These are phyloP conservation scores for Beauveria pseudobassiana DNA, from an alignment of 2,329 filamentous ascomycete species.

Conservation along the genomic window DNA sequence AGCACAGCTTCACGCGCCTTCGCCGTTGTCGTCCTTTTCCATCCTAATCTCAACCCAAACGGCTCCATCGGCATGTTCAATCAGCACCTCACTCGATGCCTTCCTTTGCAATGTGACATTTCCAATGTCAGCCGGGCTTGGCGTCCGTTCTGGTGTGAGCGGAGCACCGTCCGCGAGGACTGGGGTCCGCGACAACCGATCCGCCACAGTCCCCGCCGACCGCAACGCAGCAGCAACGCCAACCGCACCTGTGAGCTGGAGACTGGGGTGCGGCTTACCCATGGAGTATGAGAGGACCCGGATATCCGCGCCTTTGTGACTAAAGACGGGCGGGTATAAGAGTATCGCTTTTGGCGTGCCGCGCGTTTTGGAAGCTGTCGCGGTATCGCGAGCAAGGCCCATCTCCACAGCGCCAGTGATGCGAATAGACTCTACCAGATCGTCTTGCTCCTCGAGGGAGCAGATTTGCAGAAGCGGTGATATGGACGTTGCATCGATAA, in stretches of 20 bases:
- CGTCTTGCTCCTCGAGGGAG: conserved; percentile 9
- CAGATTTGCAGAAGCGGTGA: conserved; percentile 14
- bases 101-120: not conserved
- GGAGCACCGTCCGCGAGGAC: not conserved
- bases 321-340: not conserved
- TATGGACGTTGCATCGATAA: conserved; percentile 38
- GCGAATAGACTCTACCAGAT: conserved; percentile 21
- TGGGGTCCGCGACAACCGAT: conserved; percentile 13
- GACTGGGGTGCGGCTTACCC: conserved; percentile 41
- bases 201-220: conserved; percentile 33
- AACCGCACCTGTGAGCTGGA: conserved; percentile 45
- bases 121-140: not conserved
- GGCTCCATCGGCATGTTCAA: not conserved
- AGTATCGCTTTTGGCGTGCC: not conserved
- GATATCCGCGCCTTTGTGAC: not conserved
- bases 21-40: conserved; percentile 12
- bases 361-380: not conserved
- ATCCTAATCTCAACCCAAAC: conserved; percentile 14
- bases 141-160: conserved; percentile 17
- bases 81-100: not conserved
- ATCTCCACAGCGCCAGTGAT: not conserved
- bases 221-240: conserved; percentile 38
- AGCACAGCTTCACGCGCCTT: conserved; percentile 18
- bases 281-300: conserved; percentile 40
- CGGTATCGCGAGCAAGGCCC: conserved; percentile 26